phyloP scores from a whole-genome alignment of 139 green algal genomes.

The Picochlorum sp. region DNA sequence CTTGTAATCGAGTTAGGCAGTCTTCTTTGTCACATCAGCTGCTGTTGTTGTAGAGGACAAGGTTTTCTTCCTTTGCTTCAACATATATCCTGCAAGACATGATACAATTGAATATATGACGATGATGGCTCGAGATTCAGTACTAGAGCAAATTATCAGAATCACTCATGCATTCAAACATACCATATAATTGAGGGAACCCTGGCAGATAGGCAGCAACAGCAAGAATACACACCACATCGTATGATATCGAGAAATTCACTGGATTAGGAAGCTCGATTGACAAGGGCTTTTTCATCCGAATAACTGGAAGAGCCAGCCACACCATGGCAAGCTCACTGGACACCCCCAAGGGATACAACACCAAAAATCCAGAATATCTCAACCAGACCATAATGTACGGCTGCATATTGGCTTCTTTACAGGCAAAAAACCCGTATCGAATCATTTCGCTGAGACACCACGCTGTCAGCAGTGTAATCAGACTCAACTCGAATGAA shows the following conservation, averaged over 20 bases:
- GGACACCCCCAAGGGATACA: constrained; percentile 84
- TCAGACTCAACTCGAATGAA: constrained; percentile 48
- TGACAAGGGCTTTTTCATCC: constrained; percentile 12
- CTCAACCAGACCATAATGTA: constrained; percentile 77
- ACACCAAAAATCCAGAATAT: constrained; percentile 82
- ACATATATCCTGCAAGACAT: constrained; percentile 56
- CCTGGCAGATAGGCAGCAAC: constrained; percentile 52
- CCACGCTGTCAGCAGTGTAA: constrained; percentile 76
- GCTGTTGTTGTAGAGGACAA: constrained; percentile 20
- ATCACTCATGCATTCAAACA: too few species aligned
- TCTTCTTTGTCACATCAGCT: too few species aligned
- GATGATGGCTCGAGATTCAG: too few species aligned
- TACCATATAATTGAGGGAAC: constrained; percentile 64
- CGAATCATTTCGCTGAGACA: constrained; percentile 79
- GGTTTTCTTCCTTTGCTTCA: constrained; percentile 70
- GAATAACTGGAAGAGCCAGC: constrained; percentile 58
- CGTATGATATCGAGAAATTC: constrained; percentile 81
- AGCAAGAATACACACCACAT: constrained; percentile 35
- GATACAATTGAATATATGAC: too few species aligned
- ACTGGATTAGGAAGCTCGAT: constrained; percentile 67
- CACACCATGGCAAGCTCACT: constrained; percentile 75
- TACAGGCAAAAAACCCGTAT: constrained; percentile 85
- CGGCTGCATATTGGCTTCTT: constrained; percentile 47
- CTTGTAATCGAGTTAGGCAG: too few species aligned
- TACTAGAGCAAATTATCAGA: too few species aligned